phyloP scores from a whole-genome alignment of 345 rosid genomes.

The Gossypioides kirkii region DNA sequence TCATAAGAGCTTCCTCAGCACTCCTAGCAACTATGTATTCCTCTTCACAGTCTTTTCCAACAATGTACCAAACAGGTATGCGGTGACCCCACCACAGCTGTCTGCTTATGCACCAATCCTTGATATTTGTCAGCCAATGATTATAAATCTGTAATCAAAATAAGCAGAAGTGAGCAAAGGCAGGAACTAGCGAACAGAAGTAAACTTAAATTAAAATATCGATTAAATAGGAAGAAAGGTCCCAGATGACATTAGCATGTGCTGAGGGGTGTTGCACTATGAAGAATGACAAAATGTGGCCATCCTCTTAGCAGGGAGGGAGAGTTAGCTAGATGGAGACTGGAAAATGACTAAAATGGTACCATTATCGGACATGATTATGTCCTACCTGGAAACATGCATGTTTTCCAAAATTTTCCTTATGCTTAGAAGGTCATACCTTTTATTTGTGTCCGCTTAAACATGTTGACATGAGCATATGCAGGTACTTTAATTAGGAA shows the following conservation, averaged over 20 bases:
- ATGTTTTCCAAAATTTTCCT: neutral
- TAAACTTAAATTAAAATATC: slow-evolving; percentile 2
- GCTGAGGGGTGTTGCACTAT: neutral
- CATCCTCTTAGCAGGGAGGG: neutral
- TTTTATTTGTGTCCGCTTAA: too few relatives aligned
- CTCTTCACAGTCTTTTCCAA: slow-evolving; percentile 78
- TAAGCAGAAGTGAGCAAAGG: slow-evolving; percentile 7
- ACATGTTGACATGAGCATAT: neutral
- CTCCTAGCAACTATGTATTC: slow-evolving; percentile 77
- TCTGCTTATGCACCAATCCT: slow-evolving; percentile 99
- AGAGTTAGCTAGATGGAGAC: neutral
- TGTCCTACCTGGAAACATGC: neutral
- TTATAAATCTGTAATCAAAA: slow-evolving; percentile 62
- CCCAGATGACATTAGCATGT: neutral
- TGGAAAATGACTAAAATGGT: neutral
- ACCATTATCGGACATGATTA: neutral
- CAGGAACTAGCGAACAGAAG: slow-evolving; percentile 4
- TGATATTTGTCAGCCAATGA: slow-evolving; percentile 95
- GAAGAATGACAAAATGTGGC: neutral
- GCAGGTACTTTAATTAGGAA: neutral
- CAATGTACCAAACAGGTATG: slow-evolving; percentile 96
- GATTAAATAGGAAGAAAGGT: neutral
- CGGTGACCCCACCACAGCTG: slow-evolving; percentile 99
- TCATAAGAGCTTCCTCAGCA: slow-evolving; percentile 73
- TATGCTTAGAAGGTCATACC: neutral